Evolutionary conservation across 192 early-diverging fungal genomes (phyloP), one percentile per base, ranked within the genome.

Genomic region (Martensiomyces pterosporus): DNA sequence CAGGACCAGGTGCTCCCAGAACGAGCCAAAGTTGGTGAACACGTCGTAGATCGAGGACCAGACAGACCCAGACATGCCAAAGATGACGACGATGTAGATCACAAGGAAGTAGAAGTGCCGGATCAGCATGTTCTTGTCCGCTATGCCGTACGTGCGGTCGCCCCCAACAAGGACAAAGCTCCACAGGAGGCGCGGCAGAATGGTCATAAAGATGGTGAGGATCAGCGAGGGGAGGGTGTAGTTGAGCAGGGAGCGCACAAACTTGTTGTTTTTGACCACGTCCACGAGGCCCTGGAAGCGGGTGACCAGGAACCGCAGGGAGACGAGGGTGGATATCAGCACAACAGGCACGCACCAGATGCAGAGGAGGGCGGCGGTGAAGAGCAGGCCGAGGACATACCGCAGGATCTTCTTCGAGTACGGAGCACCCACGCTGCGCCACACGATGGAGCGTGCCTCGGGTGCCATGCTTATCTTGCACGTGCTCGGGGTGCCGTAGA

Each of bases 271-370:
- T 24, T 76, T 61, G 5, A 85, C 82, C 4, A 82, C 56, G 4
- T 75, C 58, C 2, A 69, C 67, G 13, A 89, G 42, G 33, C 80
- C 77, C 5, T 85, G 84, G 9, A 82, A 64, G 21, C 81, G 61
- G 16, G 80, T 80, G 15, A 74, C 63, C 39, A 91, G 49, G 1
- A 82, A 78, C 9, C 83, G 71, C 24, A 87, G 66, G 57, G 73
- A 80, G 24, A 86, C 72, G 39, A 91, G 72, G 15, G 86, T 78
- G 3, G 85, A 83, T 21, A 89, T 64, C 35, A 82, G 55, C 15
- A 75, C 76, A 19, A 85, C 80, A 12, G 89, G 87, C 23, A 84
- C 73, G 13, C 76, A 69, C 89, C 89, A 91, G 64, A 87, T 71
- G 21, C 86, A 84, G 39, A 87, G 72, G 25, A 91, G 60, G 19